These are phyloP conservation scores for Aspergillus sp. DNA, from an alignment of 2,329 filamentous ascomycete species.

Conservation along the genomic window DNA sequence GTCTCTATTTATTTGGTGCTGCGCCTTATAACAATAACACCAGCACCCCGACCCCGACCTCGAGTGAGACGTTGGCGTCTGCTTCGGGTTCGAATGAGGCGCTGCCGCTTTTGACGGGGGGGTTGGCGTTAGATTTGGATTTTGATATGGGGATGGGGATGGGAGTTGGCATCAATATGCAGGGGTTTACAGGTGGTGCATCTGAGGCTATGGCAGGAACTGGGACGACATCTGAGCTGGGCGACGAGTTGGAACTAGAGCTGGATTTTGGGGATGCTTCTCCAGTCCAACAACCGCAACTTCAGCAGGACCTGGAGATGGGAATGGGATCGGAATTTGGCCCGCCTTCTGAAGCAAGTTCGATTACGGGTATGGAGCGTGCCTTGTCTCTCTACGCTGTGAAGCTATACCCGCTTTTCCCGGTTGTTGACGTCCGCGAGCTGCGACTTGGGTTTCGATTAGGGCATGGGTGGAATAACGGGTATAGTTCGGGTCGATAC, in stretches of 20 bases:
- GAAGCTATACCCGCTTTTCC: slow-evolving; percentile 1
- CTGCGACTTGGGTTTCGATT: background rate
- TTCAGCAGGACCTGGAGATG: background rate
- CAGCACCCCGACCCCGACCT: background rate
- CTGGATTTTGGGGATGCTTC: background rate
- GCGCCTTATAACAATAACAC: background rate
- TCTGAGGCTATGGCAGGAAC: background rate
- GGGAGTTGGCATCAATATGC: background rate
- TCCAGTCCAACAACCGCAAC: background rate
- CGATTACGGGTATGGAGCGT: background rate
- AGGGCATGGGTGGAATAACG: background rate
- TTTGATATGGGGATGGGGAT: background rate
- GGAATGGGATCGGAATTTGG: background rate
- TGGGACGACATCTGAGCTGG: background rate
- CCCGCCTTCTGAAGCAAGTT: too few species aligned
- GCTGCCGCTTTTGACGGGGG: background rate
- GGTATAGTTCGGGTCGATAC: background rate
- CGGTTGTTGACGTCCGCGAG: background rate
- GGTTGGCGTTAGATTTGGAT: background rate
- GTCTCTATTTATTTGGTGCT: background rate
- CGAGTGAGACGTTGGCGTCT: background rate
- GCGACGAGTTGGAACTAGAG: background rate
- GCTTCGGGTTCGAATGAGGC: background rate
- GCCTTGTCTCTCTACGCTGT: background rate
- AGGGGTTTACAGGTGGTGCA: background rate